A percentile compares a stretch with the other conserved stretches of the same genome.
Conservation (phyloP, 2,329 filamentous ascomycete genomes). For the Sclerotinia sclerotiorum region DNA sequence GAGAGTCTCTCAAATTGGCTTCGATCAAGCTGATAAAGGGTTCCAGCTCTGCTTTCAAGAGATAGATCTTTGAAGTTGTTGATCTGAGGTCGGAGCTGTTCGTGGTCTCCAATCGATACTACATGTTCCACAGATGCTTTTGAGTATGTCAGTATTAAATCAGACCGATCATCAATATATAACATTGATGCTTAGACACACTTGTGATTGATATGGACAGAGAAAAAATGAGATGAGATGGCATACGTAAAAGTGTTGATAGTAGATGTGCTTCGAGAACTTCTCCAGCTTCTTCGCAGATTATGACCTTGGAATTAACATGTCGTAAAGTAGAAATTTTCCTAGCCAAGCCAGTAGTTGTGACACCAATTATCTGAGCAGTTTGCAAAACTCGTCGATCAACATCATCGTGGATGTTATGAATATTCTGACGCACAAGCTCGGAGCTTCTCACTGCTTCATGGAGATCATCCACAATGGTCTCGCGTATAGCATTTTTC, state of each 20-base stretch:
- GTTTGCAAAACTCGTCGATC: constrained; percentile 23
- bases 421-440: not conserved
- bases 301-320: constrained; percentile 43
- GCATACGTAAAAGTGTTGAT: constrained; percentile 37
- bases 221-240: too few species aligned
- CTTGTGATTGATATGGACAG: too few species aligned
- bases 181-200: too few species aligned
- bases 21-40: constrained; percentile 34
- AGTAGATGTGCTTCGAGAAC: constrained; percentile 46
- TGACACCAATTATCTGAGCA: constrained; percentile 52
- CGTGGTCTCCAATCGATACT: constrained; percentile 48
- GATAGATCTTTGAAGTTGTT: constrained; percentile 31
- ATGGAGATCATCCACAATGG: constrained; percentile 24
- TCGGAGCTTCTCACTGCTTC: constrained; percentile 22
- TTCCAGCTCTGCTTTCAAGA: constrained; percentile 37
- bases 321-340: constrained; percentile 46
- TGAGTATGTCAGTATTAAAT: constrained; percentile 33
- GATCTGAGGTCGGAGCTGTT: constrained; percentile 44
- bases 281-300: constrained; percentile 48
- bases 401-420: constrained; percentile 24
- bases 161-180: too few species aligned
- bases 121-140: constrained; percentile 44
- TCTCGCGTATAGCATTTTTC: constrained; percentile 18
- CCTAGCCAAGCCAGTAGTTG: constrained; percentile 52
- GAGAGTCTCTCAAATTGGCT: constrained; percentile 38